These are phyloP conservation scores for Polyporus arcularius DNA, from an alignment of 768 basidiomycete genomes.

Conservation along the genomic window DNA sequence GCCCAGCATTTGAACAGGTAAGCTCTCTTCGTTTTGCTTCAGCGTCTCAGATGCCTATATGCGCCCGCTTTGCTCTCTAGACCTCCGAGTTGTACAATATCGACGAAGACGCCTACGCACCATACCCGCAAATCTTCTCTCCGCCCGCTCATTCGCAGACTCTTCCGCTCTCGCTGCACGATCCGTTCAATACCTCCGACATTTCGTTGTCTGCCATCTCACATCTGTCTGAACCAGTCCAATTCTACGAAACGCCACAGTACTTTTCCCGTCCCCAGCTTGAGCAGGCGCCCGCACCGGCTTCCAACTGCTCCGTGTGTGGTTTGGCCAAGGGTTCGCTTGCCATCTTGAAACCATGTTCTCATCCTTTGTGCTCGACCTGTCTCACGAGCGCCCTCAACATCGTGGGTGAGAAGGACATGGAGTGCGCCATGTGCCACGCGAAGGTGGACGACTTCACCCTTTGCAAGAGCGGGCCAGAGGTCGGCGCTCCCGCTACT, in stretches of 20 bases:
- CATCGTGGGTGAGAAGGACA: constrained; percentile 87
- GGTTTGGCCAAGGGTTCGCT: constrained; percentile 48
- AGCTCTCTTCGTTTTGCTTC: constrained; percentile 17
- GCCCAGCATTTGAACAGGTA: constrained; percentile 43
- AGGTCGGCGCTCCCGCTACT: background rate
- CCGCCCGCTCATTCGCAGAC: constrained; percentile 33
- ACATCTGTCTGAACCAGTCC: constrained; percentile 35
- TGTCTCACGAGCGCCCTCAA: constrained; percentile 87
- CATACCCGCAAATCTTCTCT: constrained; percentile 41
- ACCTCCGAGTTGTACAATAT: constrained; percentile 66
- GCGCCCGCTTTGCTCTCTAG: constrained; percentile 27
- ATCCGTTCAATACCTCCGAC: constrained; percentile 42
- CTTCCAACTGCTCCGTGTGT: constrained; percentile 63
- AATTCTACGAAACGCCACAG: constrained; percentile 33
- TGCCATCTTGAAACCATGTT: constrained; percentile 73
- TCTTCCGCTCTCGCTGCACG: constrained; percentile 39
- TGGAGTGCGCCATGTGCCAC: constrained; percentile 83
- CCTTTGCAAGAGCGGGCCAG: constrained; percentile 34
- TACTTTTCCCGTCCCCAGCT: constrained; percentile 32
- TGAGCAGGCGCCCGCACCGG: constrained; percentile 26
- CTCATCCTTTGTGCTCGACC: constrained; percentile 73
- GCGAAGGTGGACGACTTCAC: constrained; percentile 69
- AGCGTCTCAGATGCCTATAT: constrained; percentile 11
- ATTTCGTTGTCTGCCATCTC: constrained; percentile 29
- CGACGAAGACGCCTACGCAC: constrained; percentile 67